These are phyloP conservation scores for Meripilus lineatus DNA, from an alignment of 1,284 basidiomycete species.

Conservation along the genomic window DNA sequence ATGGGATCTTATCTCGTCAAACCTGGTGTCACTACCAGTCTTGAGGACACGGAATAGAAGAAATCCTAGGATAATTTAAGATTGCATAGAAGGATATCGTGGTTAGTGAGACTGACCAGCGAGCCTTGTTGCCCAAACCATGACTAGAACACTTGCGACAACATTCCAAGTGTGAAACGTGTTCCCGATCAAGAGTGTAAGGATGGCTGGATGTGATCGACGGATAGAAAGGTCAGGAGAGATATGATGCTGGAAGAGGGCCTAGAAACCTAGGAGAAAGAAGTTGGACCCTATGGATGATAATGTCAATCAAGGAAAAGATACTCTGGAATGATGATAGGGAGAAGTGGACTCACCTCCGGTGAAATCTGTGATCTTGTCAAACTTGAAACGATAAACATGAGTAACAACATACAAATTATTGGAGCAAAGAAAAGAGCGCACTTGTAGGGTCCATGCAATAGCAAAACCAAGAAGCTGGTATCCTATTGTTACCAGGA, in stretches of 20 bases:
- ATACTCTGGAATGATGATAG: neutral
- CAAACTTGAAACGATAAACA: slow-evolving; percentile 44
- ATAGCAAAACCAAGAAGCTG: slow-evolving; percentile 66
- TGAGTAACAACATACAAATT: neutral
- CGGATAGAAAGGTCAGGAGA: too few relatives aligned
- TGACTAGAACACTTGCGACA: slow-evolving; percentile 51
- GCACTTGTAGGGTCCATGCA: slow-evolving; percentile 56
- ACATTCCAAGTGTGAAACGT: slow-evolving; percentile 60
- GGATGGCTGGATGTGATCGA: too few relatives aligned
- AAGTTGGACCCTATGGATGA: slow-evolving; percentile 54
- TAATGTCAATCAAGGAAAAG: slow-evolving; percentile 1
- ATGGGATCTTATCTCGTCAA: slow-evolving; percentile 61
- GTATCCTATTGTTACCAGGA: slow-evolving; percentile 63
- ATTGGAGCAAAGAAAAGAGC: slow-evolving; percentile 3
- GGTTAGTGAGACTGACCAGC: slow-evolving; percentile 31
- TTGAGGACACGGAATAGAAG: slow-evolving; percentile 64
- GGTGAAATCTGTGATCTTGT: slow-evolving; percentile 71
- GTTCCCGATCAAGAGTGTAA: slow-evolving; percentile 49
- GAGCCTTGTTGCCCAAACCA: slow-evolving; percentile 60
- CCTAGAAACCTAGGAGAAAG: slow-evolving; percentile 48
- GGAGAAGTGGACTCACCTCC: slow-evolving; percentile 36
- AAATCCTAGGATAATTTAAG: slow-evolving; percentile 37
- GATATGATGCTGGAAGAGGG: too few relatives aligned
- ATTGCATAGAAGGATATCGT: neutral
- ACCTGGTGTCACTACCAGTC: slow-evolving; percentile 59